phyloP scores from a whole-genome alignment of 371 early-diverging fungal species.

The Mortierella sp. region DNA sequence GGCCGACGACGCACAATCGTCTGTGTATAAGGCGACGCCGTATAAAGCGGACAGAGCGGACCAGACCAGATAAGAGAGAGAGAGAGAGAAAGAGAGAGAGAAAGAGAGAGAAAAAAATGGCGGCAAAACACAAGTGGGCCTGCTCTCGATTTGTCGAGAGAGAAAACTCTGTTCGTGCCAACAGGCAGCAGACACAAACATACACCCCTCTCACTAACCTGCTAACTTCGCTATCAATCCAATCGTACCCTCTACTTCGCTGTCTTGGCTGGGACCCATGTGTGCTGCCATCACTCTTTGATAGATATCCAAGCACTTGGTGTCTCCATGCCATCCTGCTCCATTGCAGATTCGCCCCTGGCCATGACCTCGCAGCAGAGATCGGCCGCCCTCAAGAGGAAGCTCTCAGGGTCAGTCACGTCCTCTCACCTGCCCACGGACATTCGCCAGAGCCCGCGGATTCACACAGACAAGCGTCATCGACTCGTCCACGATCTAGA shows the following conservation, averaged over 20 bases:
- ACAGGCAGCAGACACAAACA: constrained; percentile 1
- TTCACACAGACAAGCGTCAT: constrained; percentile 1
- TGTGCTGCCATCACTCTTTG: background rate
- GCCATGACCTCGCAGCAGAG: background rate
- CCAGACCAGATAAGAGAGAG: constrained; percentile 3
- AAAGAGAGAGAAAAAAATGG: constrained; percentile 8
- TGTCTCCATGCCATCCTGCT: constrained; percentile 12
- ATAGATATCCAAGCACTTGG: background rate
- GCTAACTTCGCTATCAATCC: no score
- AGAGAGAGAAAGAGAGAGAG: constrained; percentile 11
- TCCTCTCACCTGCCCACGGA: no score
- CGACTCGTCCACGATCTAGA: background rate
- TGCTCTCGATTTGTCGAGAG: background rate
- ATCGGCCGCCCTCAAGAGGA: constrained; percentile 1
- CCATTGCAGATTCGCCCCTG: constrained; percentile 5
- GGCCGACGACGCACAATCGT: background rate
- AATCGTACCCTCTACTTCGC: background rate
- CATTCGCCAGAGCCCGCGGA: constrained; percentile 4
- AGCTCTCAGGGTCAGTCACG: no score
- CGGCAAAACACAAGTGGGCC: background rate
- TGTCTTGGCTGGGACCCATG: constrained; percentile 6
- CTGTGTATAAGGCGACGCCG: constrained; percentile 7
- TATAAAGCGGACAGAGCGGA: constrained; percentile 2
- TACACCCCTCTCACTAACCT: no score
- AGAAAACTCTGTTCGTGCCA: constrained; percentile 5